phyloP scores from a whole-genome alignment of 2,329 filamentous ascomycete species.

The Leptographium wingfieldii region DNA sequence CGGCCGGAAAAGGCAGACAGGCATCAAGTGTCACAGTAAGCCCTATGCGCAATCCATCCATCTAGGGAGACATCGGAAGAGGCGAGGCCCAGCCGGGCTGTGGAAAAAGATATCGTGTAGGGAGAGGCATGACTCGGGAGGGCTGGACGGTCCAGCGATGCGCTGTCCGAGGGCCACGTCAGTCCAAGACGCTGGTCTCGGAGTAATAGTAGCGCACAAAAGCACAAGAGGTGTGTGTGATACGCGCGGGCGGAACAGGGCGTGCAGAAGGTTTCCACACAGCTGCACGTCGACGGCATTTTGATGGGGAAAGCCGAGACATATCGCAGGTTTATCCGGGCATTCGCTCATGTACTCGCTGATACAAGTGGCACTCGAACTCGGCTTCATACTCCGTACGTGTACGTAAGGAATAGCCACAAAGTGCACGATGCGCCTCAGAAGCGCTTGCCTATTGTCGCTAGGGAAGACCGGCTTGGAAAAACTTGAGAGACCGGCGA shows the following conservation, averaged over 20 bases:
- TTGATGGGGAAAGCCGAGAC: neutral
- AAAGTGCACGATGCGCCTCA: neutral
- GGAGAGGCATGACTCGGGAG: no score
- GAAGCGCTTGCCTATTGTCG: neutral
- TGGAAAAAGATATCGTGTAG: neutral
- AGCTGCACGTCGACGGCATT: neutral
- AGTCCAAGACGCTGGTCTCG: neutral
- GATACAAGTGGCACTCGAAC: no score
- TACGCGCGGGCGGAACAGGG: neutral
- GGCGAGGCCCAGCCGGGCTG: neutral
- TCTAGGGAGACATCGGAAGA: no score
- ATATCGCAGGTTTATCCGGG: neutral
- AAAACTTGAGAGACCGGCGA: neutral
- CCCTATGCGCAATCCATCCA: no score
- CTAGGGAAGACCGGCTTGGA: neutral
- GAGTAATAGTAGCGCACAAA: neutral
- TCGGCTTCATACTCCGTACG: neutral
- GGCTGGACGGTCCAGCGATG: neutral
- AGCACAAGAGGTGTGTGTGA: neutral
- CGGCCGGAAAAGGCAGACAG: no score
- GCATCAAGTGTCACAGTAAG: no score
- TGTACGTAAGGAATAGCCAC: neutral
- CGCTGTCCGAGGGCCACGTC: neutral
- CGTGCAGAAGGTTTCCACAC: neutral
- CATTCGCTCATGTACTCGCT: neutral